phyloP scores from a whole-genome alignment of 1,284 basidiomycete species.

The Microbotryomycetes sp. region DNA sequence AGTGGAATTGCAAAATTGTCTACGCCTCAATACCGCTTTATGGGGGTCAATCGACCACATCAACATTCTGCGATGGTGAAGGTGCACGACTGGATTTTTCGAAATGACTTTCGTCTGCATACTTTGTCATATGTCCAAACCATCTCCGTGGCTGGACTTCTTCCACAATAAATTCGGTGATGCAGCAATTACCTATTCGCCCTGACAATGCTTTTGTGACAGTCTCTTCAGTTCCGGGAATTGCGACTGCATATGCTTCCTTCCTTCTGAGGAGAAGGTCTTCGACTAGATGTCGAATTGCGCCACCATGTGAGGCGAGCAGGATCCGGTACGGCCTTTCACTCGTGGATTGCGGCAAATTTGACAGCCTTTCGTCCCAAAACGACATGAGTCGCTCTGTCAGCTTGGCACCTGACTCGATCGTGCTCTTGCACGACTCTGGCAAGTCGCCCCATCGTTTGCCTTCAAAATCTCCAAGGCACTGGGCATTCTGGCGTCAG shows the following conservation, averaged over 20 bases:
- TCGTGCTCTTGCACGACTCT: constrained; percentile 12
- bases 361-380: constrained; percentile 13
- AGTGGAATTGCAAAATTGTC: no score
- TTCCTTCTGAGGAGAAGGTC: constrained; percentile 11
- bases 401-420: constrained; percentile 21
- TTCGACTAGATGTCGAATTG: constrained; percentile 28
- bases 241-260: constrained; percentile 1
- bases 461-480: constrained; percentile 25
- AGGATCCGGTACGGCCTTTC: constrained; percentile 4
- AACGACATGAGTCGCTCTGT: constrained; percentile 25
- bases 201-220: constrained; percentile 11
- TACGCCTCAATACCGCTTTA: no score
- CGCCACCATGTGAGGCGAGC: constrained; percentile 32
- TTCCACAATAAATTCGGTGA: constrained; percentile 26
- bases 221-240: neutral
- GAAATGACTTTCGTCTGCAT: constrained; percentile 25
- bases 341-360: neutral
- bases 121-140: neutral
- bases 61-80: constrained; percentile 17
- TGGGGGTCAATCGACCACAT: constrained; percentile 11
- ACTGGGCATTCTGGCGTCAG: no score
- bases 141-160: neutral
- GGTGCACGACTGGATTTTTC: constrained; percentile 18
- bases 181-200: constrained; percentile 31
- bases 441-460: constrained; percentile 20